A percentile compares a stretch with the other conserved stretches of the same genome.
Conservation (phyloP, 139 green algal species). For the Chlorella sp. region DNA sequence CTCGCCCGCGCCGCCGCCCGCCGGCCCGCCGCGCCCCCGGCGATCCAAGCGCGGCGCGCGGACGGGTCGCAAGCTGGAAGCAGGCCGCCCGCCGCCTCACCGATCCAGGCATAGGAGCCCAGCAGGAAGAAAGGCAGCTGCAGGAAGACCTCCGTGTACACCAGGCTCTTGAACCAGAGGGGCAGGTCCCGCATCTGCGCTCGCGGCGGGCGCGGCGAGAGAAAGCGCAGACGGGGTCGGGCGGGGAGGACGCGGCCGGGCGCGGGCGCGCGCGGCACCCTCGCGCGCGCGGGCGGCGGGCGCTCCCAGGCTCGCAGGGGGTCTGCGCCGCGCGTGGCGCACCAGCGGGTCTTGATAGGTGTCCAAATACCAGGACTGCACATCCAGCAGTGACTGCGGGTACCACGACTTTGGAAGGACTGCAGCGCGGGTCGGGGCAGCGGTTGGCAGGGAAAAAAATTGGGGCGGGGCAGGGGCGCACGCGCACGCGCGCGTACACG, state of each 20-base stretch:
- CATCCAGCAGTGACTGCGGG: conserved; percentile 27
- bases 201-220: background rate
- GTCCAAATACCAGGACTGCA: conserved; percentile 55
- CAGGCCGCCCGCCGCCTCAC: background rate
- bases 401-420: conserved; percentile 47
- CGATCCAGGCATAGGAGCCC: conserved; percentile 55
- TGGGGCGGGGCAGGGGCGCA: too few species aligned
- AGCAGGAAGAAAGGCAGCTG: conserved; percentile 85
- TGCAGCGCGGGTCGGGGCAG: conserved; percentile 9
- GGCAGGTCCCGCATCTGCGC: conserved; percentile 53
- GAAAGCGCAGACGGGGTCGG: background rate
- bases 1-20: too few species aligned
- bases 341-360: conserved; percentile 68
- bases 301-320: background rate
- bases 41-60: too few species aligned
- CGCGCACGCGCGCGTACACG: too few species aligned
- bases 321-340: background rate
- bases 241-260: too few species aligned
- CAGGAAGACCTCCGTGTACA: conserved; percentile 62
- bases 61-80: too few species aligned
- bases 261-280: background rate
- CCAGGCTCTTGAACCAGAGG: conserved; percentile 66
- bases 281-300: background rate
- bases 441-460: too few species aligned
- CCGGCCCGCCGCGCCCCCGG: too few species aligned